Conservation (phyloP, 2,329 filamentous ascomycete species). For the Claviceps sp. region DNA sequence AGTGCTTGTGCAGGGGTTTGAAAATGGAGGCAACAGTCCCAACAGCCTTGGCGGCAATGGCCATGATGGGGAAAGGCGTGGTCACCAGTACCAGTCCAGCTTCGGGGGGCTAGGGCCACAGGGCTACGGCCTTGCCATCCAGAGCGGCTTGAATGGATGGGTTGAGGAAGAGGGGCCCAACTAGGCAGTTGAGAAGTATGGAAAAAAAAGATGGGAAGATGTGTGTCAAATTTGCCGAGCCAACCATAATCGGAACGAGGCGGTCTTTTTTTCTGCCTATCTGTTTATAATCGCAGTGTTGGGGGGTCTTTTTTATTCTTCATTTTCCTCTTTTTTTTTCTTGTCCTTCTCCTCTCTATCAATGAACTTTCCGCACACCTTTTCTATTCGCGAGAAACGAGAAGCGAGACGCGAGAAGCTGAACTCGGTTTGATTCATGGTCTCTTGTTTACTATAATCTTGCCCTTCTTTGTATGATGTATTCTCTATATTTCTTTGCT, state of each 20-base stretch:
- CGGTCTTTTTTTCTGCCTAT: conserved; percentile 10
- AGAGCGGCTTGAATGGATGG: conserved; percentile 53
- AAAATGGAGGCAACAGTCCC: conserved; percentile 43
- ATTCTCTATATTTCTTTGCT: conserved; percentile 11
- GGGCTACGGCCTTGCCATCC: conserved; percentile 48
- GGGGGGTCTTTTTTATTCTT: conserved; percentile 8
- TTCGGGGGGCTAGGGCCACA: conserved; percentile 44
- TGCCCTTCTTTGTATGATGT: conserved; percentile 19
- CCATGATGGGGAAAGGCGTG: conserved; percentile 41
- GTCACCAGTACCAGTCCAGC: conserved; percentile 53
- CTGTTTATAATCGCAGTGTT: neutral
- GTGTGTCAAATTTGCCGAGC: neutral
- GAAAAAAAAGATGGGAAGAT: neutral
- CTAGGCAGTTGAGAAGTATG: conserved; percentile 19
- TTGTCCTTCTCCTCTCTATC: conserved; percentile 3
- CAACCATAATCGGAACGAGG: conserved; percentile 5
- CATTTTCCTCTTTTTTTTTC: conserved; percentile 12
- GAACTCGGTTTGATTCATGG: conserved; percentile 11
- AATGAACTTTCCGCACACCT: neutral
- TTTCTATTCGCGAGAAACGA: neutral
- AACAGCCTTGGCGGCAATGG: conserved; percentile 32
- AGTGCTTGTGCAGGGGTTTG: conserved; percentile 48
- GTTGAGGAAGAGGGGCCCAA: conserved; percentile 53
- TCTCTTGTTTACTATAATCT: conserved; percentile 12
- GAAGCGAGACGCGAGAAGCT: neutral